A percentile compares a stretch with the other conserved stretches of the same genome.
phyloP scores from a whole-genome alignment of 495 filamentous ascomycete genomes.

The Trichocladium antarcticum region DNA sequence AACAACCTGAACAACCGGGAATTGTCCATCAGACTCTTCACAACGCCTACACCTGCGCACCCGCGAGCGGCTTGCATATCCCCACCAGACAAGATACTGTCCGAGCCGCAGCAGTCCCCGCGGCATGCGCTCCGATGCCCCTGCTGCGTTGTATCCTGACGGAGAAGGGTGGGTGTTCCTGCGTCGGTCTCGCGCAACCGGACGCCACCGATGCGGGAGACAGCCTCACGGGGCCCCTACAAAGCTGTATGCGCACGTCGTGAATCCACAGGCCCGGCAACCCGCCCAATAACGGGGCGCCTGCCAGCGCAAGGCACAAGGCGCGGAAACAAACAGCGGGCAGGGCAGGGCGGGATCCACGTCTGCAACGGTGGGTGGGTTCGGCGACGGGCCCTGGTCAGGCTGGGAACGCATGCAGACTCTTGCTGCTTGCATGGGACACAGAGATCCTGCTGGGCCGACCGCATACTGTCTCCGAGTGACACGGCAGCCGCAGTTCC shows the following conservation, averaged over 20 bases:
- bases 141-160: conserved; percentile 7
- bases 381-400: conserved; percentile 12
- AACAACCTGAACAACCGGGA: neutral
- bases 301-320: neutral
- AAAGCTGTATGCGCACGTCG: conserved; percentile 13
- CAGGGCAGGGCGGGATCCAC: conserved; percentile 2
- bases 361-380: conserved; percentile 10
- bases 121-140: conserved; percentile 14
- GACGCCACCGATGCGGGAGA: conserved; percentile 2
- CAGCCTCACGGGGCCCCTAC: conserved; percentile 8
- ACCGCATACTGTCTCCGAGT: neutral
- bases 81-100: neutral
- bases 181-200: conserved; percentile 4
- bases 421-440: conserved; percentile 7
- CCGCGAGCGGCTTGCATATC: neutral
- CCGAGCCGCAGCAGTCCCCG: conserved; percentile 12
- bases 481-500: neutral
- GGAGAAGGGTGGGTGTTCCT: conserved; percentile 2
- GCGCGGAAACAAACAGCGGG: too few relatives aligned
- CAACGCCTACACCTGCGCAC: neutral
- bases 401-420: conserved; percentile 11
- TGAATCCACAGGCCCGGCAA: conserved; percentile 4
- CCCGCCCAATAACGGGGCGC: neutral
- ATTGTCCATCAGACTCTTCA: neutral
- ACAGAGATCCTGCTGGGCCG: neutral